phyloP scores from a whole-genome alignment of 208 protist species.

The Leishmania braziliensis region DNA sequence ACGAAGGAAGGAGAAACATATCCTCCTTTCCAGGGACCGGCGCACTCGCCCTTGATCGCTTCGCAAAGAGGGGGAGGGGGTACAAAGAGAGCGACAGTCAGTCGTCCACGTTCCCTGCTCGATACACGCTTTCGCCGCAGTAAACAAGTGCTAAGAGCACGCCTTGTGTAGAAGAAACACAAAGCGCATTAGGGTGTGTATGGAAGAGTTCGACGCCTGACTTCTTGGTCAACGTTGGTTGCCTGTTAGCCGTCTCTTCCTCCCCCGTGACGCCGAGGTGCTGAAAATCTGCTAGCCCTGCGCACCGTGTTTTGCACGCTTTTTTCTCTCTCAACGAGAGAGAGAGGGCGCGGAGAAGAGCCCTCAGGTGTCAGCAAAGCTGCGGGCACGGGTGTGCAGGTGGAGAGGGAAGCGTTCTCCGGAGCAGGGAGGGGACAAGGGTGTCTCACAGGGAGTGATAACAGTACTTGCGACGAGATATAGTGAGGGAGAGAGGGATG shows the following conservation, averaged over 20 bases:
- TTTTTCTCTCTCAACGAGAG: background rate
- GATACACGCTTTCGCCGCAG: too few species aligned
- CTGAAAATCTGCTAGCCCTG: background rate
- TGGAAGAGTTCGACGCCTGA: background rate
- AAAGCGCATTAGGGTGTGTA: background rate
- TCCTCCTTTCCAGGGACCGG: too few species aligned
- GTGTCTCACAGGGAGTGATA: background rate
- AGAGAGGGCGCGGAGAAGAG: background rate
- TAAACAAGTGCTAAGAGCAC: too few species aligned
- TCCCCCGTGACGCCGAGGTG: background rate
- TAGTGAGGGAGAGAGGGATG: background rate
- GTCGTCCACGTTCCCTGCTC: too few species aligned
- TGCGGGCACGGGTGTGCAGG: background rate
- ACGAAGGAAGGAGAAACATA: too few species aligned
- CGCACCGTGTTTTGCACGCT: background rate
- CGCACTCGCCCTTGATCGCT: too few species aligned
- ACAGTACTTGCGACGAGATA: background rate
- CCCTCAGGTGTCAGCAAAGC: background rate
- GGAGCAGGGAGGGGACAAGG: background rate
- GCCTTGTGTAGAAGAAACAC: background rate
- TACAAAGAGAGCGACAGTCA: too few species aligned
- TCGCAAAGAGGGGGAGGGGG: too few species aligned
- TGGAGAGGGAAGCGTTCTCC: background rate
- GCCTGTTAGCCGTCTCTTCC: background rate
- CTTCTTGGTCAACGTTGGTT: background rate